Percentiles rank a stretch among this genome's conserved stretches.
Conservation (phyloP, 352 stramenopile genomes). For the Peronosclerospora sorghi region DNA sequence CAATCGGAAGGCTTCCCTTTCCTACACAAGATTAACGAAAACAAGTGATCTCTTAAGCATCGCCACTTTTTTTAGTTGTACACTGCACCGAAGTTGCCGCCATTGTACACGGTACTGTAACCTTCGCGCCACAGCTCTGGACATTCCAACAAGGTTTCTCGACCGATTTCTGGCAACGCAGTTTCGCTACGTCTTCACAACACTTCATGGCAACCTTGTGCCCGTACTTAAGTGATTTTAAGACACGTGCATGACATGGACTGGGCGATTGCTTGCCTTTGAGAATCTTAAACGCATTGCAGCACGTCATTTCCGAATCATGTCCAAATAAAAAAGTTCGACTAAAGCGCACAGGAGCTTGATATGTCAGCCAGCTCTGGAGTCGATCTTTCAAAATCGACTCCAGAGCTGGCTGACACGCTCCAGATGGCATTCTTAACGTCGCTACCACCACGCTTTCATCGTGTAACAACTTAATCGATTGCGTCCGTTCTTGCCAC, state of each 20-base stretch:
- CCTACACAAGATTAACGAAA: slow-evolving; percentile 32
- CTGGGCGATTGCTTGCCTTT: slow-evolving; percentile 2
- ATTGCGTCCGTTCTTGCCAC: slow-evolving; percentile 17
- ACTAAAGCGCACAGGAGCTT: slow-evolving; percentile 24
- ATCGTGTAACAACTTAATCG: slow-evolving; percentile 17
- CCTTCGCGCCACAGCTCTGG: slow-evolving; percentile 27
- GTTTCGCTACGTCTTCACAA: slow-evolving; percentile 18
- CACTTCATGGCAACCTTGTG: too few relatives aligned
- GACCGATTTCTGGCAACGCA: slow-evolving; percentile 22
- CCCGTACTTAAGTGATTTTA: slow-evolving; percentile 28
- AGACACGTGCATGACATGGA: slow-evolving; percentile 16
- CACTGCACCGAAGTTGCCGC: slow-evolving; percentile 4
- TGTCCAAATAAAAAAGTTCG: slow-evolving; percentile 39
- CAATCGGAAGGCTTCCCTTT: slow-evolving; percentile 36
- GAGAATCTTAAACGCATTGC: slow-evolving; percentile 33
- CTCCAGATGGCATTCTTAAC: slow-evolving; percentile 12
- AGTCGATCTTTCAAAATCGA: slow-evolving; percentile 21
- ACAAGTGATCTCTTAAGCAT: slow-evolving; percentile 28
- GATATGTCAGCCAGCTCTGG: too few relatives aligned
- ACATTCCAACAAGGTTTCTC: too few relatives aligned
- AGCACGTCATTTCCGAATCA: slow-evolving; percentile 42
- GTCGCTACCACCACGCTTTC: slow-evolving; percentile 32
- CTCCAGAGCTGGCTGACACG: slow-evolving; percentile 14
- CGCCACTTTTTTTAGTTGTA: slow-evolving; percentile 34
- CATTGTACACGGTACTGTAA: slow-evolving; percentile 17